Conservation (phyloP, 257 asterid species). For the Perilla frutescens region DNA sequence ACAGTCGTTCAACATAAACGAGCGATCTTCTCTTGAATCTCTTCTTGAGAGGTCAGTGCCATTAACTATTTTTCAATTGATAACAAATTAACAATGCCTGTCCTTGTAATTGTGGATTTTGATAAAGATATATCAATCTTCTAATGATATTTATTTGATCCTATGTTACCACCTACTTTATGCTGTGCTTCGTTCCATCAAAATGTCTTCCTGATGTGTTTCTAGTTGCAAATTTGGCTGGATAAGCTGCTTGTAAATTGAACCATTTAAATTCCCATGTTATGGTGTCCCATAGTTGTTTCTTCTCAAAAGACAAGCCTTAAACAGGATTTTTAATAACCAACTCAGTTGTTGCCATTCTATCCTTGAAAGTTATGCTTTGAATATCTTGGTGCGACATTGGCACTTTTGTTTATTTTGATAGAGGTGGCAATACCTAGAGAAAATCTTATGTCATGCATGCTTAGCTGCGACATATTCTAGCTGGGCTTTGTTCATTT, state of each 20-base stretch:
- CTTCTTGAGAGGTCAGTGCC: conserved; percentile 60
- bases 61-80: conserved; percentile 10
- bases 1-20: conserved; percentile 34
- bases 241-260: not conserved
- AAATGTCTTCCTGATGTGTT: not conserved
- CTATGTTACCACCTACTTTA: not conserved
- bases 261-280: not conserved
- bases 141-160: conserved; percentile 3
- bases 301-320: not conserved
- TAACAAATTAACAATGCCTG: not conserved
- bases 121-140: conserved; percentile 9
- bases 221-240: not conserved
- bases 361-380: not conserved
- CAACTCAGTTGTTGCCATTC: not conserved
- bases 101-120: not conserved
- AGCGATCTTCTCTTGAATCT: conserved; percentile 49
- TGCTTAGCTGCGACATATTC: too few relatives aligned
- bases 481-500: too few relatives aligned
- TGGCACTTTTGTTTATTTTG: not conserved
- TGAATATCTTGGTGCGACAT: not conserved
- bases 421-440: too few relatives aligned
- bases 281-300: not conserved
- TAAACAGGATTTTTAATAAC: not conserved
- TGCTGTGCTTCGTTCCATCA: not conserved
- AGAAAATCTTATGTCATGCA: not conserved